Percentiles rank a stretch among this genome's conserved stretches.
phyloP scores from a whole-genome alignment of 768 basidiomycete genomes.

The Solioccasus polychromus region DNA sequence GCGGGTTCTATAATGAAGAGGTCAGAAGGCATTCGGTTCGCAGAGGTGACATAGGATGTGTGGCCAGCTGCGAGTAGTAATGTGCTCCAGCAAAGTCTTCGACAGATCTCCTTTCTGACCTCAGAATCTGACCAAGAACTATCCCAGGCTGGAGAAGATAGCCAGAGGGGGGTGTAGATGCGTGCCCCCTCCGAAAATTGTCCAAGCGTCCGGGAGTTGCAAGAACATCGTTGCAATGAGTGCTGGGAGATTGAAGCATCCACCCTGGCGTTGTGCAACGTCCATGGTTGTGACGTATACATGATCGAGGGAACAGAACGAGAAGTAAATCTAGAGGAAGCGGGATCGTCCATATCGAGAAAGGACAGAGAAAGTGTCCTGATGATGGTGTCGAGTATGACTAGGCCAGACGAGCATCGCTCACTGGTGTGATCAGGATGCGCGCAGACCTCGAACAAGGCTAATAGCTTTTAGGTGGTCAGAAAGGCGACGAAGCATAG shows the following conservation, averaged over 20 bases:
- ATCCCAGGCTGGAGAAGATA: conserved; percentile 63
- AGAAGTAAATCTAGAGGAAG: conserved; percentile 46
- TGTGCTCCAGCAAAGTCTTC: conserved; percentile 72
- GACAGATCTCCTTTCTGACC: conserved; percentile 66
- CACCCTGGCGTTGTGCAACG: neutral
- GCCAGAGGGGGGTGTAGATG: conserved; percentile 62
- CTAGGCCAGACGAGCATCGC: conserved; percentile 54
- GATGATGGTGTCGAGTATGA: conserved; percentile 67
- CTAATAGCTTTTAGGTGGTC: conserved; percentile 47
- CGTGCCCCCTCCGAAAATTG: conserved; percentile 46
- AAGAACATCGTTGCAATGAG: conserved; percentile 40
- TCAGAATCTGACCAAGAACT: conserved; percentile 57
- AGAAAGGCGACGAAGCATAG: conserved; percentile 6
- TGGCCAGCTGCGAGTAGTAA: conserved; percentile 63
- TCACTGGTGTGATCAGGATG: conserved; percentile 58
- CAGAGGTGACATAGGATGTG: conserved; percentile 55
- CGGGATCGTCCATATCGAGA: conserved; percentile 57
- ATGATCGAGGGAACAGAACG: conserved; percentile 48
- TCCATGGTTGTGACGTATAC: conserved; percentile 12
- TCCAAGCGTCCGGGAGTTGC: conserved; percentile 49
- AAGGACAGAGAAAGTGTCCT: conserved; percentile 55
- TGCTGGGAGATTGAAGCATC: conserved; percentile 6
- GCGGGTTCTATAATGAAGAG: conserved; percentile 61
- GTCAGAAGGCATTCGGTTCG: conserved; percentile 38
- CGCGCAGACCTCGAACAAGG: conserved; percentile 69